Conservation (phyloP, 2,329 filamentous ascomycete genomes). For the Aciculosporium take region DNA sequence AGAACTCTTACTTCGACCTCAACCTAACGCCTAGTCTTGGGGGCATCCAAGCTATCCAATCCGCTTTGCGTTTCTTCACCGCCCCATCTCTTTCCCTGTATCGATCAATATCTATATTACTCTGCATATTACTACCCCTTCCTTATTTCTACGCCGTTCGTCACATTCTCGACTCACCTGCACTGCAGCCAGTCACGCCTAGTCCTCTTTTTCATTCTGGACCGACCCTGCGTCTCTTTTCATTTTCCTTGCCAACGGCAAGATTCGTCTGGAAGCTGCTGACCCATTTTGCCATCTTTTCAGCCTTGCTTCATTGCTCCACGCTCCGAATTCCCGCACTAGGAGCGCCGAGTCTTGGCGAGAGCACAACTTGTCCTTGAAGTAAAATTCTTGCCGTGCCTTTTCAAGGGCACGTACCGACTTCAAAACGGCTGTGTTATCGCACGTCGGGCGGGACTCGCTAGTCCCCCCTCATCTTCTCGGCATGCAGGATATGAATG, state of each 20-base stretch:
- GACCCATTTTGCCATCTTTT: neutral
- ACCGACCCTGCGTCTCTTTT: neutral
- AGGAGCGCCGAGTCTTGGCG: neutral
- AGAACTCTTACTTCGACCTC: neutral
- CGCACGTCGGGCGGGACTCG: constrained; percentile 65
- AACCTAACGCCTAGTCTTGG: neutral
- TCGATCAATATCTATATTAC: neutral
- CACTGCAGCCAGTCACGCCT: neutral
- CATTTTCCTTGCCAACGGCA: neutral
- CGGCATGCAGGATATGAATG: constrained; percentile 81
- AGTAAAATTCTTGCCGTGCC: constrained; percentile 26
- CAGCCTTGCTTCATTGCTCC: neutral
- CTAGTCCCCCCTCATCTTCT: constrained; percentile 76
- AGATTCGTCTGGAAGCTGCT: neutral
- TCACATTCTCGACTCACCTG: neutral
- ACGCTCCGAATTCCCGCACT: neutral
- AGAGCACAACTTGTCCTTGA: too few species aligned
- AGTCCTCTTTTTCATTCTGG: neutral
- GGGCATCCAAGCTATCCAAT: neutral
- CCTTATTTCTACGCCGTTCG: neutral
- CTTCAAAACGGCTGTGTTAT: constrained; percentile 70
- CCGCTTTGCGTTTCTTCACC: neutral
- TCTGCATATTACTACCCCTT: neutral
- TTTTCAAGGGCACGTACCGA: constrained; percentile 40
- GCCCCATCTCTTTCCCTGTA: neutral